Conservation (phyloP, 176 grass and related monocot species). For the maize (Zea mays) region DNA sequence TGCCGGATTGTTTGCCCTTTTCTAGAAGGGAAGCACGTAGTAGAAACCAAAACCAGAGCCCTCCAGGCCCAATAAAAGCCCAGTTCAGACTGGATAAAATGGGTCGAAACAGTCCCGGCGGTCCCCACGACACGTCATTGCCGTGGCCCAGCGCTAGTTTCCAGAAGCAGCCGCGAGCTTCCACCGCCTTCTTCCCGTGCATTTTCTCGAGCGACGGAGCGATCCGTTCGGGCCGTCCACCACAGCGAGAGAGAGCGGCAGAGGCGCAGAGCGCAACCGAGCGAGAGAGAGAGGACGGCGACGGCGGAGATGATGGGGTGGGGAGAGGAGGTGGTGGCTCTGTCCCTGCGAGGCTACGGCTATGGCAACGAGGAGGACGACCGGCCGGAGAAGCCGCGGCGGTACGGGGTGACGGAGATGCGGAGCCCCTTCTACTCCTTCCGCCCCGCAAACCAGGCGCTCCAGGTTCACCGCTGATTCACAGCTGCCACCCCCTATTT, state of each 20-base stretch:
- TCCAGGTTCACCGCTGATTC: conserved; percentile 48
- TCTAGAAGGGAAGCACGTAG: too few species aligned
- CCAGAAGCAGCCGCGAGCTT: conserved; percentile 56
- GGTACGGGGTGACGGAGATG: conserved; percentile 93
- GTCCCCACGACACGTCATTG: conserved; percentile 13
- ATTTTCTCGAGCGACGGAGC: conserved; percentile 15
- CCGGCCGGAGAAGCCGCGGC: conserved; percentile 87
- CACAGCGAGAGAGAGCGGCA: background rate
- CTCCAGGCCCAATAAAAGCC: too few species aligned
- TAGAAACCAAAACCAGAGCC: too few species aligned
- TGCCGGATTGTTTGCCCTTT: too few species aligned
- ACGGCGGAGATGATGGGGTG: conserved; percentile 34
- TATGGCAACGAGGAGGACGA: conserved; percentile 61
- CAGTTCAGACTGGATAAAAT: too few species aligned
- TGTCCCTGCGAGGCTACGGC: conserved; percentile 51
- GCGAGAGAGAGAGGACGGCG: conserved; percentile 1
- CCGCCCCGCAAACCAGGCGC: conserved; percentile 50
- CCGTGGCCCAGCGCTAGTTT: conserved; percentile 4
- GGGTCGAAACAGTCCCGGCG: too few species aligned
- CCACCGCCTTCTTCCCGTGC: conserved; percentile 28
- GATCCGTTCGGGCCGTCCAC: background rate
- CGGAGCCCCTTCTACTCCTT: conserved; percentile 74
- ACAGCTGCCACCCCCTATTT: background rate
- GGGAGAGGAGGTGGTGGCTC: conserved; percentile 37
- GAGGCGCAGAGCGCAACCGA: background rate